A percentile compares a stretch with the other conserved stretches of the same genome.
Evolutionary conservation across 2,329 filamentous ascomycete genomes (phyloP).

Genomic region (Tympanopsis confertula): DNA sequence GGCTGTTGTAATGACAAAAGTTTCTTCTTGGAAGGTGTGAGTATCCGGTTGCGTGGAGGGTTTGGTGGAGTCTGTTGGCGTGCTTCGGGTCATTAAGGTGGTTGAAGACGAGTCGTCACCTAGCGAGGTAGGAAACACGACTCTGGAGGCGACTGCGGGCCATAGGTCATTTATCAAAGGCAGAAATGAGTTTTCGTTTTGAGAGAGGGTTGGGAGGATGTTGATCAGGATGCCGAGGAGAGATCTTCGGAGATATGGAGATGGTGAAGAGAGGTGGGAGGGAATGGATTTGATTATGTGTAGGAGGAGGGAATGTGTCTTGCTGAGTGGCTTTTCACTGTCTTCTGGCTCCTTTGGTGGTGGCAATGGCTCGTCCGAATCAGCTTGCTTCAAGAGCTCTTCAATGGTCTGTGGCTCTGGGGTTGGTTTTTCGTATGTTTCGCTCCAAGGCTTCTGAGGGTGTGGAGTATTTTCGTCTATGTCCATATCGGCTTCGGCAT

Average conservation of each 20-base stretch:
- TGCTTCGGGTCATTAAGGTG: neutral
- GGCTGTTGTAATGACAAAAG: neutral
- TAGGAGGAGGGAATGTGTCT: slow-evolving; percentile 41
- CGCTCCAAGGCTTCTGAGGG: neutral
- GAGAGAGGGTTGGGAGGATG: slow-evolving; percentile 39
- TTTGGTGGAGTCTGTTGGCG: neutral
- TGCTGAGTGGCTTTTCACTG: slow-evolving; percentile 30
- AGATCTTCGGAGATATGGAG: slow-evolving; percentile 41
- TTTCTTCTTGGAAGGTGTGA: neutral
- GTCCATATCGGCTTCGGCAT: neutral
- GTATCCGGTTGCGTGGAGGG: neutral
- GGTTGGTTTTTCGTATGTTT: no score
- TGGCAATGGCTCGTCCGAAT: slow-evolving; percentile 16
- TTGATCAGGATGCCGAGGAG: slow-evolving; percentile 43
- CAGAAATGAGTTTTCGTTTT: slow-evolving; percentile 47
- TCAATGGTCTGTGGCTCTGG: no score
- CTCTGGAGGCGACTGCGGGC: slow-evolving; percentile 30
- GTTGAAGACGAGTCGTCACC: neutral
- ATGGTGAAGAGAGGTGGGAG: slow-evolving; percentile 48
- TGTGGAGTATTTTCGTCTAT: neutral
- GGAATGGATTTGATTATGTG: slow-evolving; percentile 49
- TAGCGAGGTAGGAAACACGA: neutral
- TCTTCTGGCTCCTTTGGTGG: slow-evolving; percentile 25
- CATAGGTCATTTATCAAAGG: slow-evolving; percentile 53
- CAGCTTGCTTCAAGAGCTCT: slow-evolving; percentile 3